Base-by-base conservation (phyloP, 108 stramenopile genomes). In the Craspedostauros australis region DNA sequence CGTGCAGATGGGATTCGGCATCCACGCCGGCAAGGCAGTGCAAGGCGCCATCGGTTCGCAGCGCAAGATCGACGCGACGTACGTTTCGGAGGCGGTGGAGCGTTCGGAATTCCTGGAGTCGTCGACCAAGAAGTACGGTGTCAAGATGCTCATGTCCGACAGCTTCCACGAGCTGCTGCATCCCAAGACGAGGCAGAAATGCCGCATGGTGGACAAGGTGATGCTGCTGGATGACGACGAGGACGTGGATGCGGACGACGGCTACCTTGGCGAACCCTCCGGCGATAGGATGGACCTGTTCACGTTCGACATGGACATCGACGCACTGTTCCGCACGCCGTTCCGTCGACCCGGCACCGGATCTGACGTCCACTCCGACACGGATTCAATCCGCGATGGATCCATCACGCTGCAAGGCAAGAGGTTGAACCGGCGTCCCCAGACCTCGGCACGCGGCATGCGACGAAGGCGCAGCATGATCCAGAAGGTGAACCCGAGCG, bases 31-130 rank as follows among this genome's bases (percentile, higher is more conserved):
- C 31, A 88, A 78, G 74, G 95, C 95, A 24, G 85, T 96, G 16
- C 93, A 94, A 68, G 95, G 95, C 14, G 93, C 93, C 14, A 92
- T 96, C 36, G 95, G 95, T 24, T 81, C 84, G 14, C 74, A 81
- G 33, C 61, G 76, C 36, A 96, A 96, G 54, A 74, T 96, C 42
- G 95, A 96, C 64, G 93, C 91, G 9, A 93, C 93, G 0, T 96
- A 95, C 49, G 72, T 96, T 9, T 75, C 79, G 0, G 88, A 91
- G 30, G 75, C 91, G 12, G 93, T 94, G 23, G 91, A 93, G 41
- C 52, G 70, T 40, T 62, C 90, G 14, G 91, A 94, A 52, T 83
- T 75, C 28, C 75, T 93, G 5, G 89, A 96, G 57, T 82, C 86
- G 5, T 70, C 59, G 14, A 95, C 95, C 3, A 96, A 96, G 61